These are phyloP conservation scores for Talaromyces borbonicus DNA, from an alignment of 495 filamentous ascomycete genomes.

Conservation along the genomic window DNA sequence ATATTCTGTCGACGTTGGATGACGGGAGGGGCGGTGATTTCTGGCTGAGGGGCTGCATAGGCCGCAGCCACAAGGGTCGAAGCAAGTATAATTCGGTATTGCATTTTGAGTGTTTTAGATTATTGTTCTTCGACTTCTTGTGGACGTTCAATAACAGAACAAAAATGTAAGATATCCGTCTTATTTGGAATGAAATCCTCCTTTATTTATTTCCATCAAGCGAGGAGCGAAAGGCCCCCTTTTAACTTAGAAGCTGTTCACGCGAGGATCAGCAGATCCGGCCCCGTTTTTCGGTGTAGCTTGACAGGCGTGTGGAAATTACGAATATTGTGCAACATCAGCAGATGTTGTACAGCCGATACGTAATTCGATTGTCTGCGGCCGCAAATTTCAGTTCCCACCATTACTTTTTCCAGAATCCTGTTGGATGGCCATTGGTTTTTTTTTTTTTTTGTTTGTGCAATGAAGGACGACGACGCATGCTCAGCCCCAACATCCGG, in stretches of 20 bases:
- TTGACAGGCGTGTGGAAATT: too few relatives aligned
- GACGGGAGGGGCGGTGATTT: slow-evolving; percentile 4
- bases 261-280: not conserved
- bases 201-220: not conserved
- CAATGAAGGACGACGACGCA: too few relatives aligned
- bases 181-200: too few relatives aligned
- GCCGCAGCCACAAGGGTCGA: slow-evolving; percentile 2
- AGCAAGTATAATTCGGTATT: slow-evolving; percentile 6
- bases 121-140: too few relatives aligned
- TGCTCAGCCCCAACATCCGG: slow-evolving; percentile 2
- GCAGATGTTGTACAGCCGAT: not conserved
- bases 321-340: not conserved
- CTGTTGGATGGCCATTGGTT: too few relatives aligned
- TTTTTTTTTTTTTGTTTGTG: too few relatives aligned
- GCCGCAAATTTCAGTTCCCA: too few relatives aligned
- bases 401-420: too few relatives aligned
- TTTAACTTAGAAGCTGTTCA: slow-evolving; percentile 6
- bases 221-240: not conserved
- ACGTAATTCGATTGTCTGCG: too few relatives aligned
- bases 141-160: too few relatives aligned
- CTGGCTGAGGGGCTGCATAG: slow-evolving; percentile 5
- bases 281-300: not conserved
- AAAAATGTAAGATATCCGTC: too few relatives aligned
- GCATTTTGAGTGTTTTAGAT: not conserved
- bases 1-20: not conserved